phyloP scores from a whole-genome alignment of 139 green algal genomes.

The Micractinium conductrix region DNA sequence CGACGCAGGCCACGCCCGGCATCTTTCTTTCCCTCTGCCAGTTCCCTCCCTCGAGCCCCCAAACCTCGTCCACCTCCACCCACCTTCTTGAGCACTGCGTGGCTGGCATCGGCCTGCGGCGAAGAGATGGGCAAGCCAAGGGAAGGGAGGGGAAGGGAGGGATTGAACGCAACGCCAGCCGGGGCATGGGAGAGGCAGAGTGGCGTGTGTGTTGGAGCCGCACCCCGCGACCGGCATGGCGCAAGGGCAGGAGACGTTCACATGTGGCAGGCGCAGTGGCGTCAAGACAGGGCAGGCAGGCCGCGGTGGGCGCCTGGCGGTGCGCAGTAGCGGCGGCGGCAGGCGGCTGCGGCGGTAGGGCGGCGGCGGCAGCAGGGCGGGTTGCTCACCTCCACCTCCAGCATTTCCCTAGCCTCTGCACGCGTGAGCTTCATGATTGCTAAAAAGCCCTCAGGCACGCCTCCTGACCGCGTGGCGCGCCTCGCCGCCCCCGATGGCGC shows the following conservation, averaged over 20 bases:
- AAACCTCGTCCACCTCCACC: too few relatives aligned
- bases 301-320: too few relatives aligned
- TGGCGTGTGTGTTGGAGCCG: too few relatives aligned
- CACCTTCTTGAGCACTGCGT: conserved; percentile 22
- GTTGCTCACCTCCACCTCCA: conserved; percentile 13
- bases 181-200: too few relatives aligned
- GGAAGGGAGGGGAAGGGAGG: neutral
- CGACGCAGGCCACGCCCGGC: too few relatives aligned
- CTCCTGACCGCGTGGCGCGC: too few relatives aligned
- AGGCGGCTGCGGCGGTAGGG: neutral
- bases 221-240: too few relatives aligned
- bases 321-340: neutral
- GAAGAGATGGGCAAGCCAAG: neutral
- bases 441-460: too few relatives aligned
- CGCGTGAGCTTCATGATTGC: conserved; percentile 15
- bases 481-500: neutral
- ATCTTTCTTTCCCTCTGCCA: too few relatives aligned
- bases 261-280: neutral
- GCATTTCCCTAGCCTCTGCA: neutral
- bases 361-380: too few relatives aligned
- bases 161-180: neutral
- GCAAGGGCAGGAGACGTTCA: too few relatives aligned
- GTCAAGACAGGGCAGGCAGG: neutral
- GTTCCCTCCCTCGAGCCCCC: too few relatives aligned
- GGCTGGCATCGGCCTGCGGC: conserved; percentile 8